Conservation (phyloP, 1,139 yeast genomes). For the Groenewaldozyma sp. region DNA sequence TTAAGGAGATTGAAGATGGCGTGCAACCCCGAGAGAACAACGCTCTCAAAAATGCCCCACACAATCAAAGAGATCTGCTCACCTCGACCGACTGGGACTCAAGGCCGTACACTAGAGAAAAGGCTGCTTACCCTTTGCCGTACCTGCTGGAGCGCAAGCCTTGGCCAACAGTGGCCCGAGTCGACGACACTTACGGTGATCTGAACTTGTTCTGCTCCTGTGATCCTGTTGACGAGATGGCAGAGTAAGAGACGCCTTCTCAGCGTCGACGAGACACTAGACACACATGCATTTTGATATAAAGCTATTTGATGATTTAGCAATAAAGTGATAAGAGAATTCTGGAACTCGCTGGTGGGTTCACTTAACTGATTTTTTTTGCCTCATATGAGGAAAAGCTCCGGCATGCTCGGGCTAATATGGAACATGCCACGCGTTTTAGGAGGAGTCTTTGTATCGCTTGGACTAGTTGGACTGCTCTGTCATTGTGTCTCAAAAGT, state of each 20-base stretch:
- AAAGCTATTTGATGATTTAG: too few relatives aligned
- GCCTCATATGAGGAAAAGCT: too few relatives aligned
- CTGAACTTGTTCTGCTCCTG: constrained; percentile 89
- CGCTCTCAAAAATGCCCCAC: constrained; percentile 86
- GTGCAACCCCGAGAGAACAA: constrained; percentile 50
- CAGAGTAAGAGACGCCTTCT: constrained; percentile 6
- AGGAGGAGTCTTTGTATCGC: too few relatives aligned
- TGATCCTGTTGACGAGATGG: constrained; percentile 26
- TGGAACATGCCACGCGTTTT: too few relatives aligned
- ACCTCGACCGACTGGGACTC: constrained; percentile 51
- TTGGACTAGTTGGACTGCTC: too few relatives aligned
- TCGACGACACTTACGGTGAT: constrained; percentile 93
- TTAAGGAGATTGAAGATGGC: constrained; percentile 62
- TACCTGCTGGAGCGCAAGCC: constrained; percentile 66
- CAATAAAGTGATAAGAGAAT: too few relatives aligned
- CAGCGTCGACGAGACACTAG: too few relatives aligned
- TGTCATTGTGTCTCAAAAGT: too few relatives aligned
- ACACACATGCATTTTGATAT: too few relatives aligned
- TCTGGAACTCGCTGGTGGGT: too few relatives aligned
- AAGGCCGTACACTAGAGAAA: constrained; percentile 85
- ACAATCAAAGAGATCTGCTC: constrained; percentile 71
- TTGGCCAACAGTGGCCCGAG: constrained; percentile 92
- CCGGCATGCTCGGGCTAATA: too few relatives aligned
- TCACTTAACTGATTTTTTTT: too few relatives aligned
- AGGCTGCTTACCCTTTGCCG: constrained; percentile 86